Base-by-base conservation (phyloP, 2,329 filamentous ascomycete species). In the Sarocladium oryzae region DNA sequence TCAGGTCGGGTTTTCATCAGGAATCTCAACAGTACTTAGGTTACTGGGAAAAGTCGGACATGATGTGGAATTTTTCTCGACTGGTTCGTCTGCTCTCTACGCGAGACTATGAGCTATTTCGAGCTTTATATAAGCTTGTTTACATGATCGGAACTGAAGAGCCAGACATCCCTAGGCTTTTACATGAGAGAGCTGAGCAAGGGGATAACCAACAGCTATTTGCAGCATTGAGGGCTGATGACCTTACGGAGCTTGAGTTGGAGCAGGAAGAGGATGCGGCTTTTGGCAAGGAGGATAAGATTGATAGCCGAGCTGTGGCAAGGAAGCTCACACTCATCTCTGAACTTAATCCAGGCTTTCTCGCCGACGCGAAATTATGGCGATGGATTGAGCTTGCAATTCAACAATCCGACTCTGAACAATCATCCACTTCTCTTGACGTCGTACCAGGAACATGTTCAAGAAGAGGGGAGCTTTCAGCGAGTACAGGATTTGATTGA, bases 11-110 rank as follows among this genome's bases (percentile, higher is more conserved):
- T 20, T 56, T 56, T 35, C 3, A 21, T 21, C 28, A 40, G 48
- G 21, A 35, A 26, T 18, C 41, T n/a, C 20, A 7, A n/a, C 36
- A 38, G 7, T 7, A 7, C 13, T 13, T 30, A 30, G 28, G 7
- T 30, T 30, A 7, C 28, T 56, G 51, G 53, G 37, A 51, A 32
- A 50, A 51, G 37, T 48, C 53, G n/a, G 38, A 55, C n/a, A 53
- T 50, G 49, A 53, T 48, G n/a, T 51, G 51, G 49, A 21, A 52
- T 33, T 55, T 53, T n/a, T 49, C 49, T 23, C 49, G 43, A 36
- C 52, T 53, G 13, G 37, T 52, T 26, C 53, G 53, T 15, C 18
- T 53, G 32, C 36, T 55, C 15, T 53, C 53, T 16, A 50, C 18
- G 7, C 41, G 51, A 35, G 51, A 55, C 20, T 53, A 50, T 20